These are phyloP conservation scores for Chaetomium fimeti DNA, from an alignment of 495 filamentous ascomycete genomes.

Conservation along the genomic window DNA sequence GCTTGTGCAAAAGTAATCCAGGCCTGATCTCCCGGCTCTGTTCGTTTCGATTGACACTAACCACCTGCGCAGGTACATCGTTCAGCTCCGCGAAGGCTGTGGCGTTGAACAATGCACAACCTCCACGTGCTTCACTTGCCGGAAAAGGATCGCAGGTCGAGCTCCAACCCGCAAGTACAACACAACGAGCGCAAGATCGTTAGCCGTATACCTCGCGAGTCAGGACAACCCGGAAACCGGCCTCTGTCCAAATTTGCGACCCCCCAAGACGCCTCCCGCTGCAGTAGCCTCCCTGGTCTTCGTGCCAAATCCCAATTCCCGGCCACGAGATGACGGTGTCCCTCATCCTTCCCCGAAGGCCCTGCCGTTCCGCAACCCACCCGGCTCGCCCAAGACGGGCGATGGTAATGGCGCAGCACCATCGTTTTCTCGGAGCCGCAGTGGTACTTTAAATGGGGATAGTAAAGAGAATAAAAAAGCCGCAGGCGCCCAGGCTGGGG, in stretches of 20 bases:
- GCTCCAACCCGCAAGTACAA: constrained; percentile 72
- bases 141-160: constrained; percentile 60
- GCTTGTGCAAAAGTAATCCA: constrained; percentile 53
- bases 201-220: constrained; percentile 76
- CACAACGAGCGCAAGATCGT: constrained; percentile 66
- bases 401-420: not conserved
- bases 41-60: constrained; percentile 20
- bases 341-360: constrained; percentile 22
- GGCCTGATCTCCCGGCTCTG: constrained; percentile 4
- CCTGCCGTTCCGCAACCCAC: not conserved
- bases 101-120: constrained; percentile 66
- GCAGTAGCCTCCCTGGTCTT: constrained; percentile 42
- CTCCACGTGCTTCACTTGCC: constrained; percentile 76
- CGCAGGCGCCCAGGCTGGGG: not conserved
- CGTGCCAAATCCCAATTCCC: constrained; percentile 31
- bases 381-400: constrained; percentile 16
- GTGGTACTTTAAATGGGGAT: not conserved
- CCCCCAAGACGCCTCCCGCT: constrained; percentile 41
- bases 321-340: constrained; percentile 21
- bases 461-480: not conserved
- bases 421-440: constrained; percentile 20
- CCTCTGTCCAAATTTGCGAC: constrained; percentile 60
- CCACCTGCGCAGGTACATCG: constrained; percentile 63
- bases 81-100: constrained; percentile 83
- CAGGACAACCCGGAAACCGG: constrained; percentile 72